Conservation (phyloP, 2,329 filamentous ascomycete species). For the Penicillium sp. region DNA sequence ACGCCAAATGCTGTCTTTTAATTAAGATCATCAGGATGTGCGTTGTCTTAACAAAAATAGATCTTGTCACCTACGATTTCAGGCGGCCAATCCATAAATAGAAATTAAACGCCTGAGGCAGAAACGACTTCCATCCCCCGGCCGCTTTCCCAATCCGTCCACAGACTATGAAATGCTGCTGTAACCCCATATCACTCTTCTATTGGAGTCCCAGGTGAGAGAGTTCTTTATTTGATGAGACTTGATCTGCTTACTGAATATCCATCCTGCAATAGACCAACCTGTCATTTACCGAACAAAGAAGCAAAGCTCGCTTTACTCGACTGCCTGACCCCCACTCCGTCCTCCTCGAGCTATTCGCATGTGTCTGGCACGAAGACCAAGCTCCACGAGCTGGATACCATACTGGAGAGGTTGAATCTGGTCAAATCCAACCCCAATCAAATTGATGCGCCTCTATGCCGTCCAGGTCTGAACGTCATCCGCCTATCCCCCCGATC, state of each 20-base stretch:
- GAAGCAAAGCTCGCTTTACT: slow-evolving; percentile 2
- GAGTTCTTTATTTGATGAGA: slow-evolving; percentile 2
- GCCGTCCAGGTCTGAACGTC: slow-evolving; percentile 36
- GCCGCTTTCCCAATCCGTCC: slow-evolving; percentile 26
- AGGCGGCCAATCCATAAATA: slow-evolving; percentile 1
- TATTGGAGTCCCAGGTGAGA: neutral
- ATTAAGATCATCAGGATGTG: neutral
- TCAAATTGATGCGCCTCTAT: slow-evolving; percentile 35
- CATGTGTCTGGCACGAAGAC: slow-evolving; percentile 15
- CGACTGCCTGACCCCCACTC: slow-evolving; percentile 12
- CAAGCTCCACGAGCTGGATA: slow-evolving; percentile 12
- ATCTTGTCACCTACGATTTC: neutral
- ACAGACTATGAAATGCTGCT: slow-evolving; percentile 18
- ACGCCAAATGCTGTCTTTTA: neutral
- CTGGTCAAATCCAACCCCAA: neutral
- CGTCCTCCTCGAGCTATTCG: slow-evolving; percentile 14
- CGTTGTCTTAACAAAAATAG: slow-evolving; percentile 15
- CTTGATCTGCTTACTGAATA: neutral
- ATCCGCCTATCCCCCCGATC: slow-evolving; percentile 29
- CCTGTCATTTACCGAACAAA: slow-evolving; percentile 7
- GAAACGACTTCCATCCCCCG: slow-evolving; percentile 3
- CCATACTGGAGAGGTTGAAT: neutral
- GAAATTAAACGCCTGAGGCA: slow-evolving; percentile 15
- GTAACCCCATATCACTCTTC: slow-evolving; percentile 5
- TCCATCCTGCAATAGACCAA: neutral